Conservation (phyloP, 306 rosid species). For the Vigna hirtella region DNA sequence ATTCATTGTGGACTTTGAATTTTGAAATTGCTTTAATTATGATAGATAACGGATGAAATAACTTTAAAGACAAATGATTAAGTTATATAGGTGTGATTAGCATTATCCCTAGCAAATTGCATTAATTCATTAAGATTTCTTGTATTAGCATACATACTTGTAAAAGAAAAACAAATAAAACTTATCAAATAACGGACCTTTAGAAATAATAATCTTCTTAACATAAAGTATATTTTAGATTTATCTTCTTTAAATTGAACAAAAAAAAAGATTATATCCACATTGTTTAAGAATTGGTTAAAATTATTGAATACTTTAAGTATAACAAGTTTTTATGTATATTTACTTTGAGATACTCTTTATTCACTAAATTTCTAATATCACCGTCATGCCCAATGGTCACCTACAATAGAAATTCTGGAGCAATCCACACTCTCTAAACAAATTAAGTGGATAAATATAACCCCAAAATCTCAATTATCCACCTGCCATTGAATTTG, state of each 20-base stretch:
- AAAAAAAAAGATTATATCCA: neutral
- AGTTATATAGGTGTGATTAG: too few species aligned
- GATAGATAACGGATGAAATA: too few species aligned
- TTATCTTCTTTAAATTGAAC: neutral
- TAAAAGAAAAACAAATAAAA: neutral
- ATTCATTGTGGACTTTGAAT: conserved; percentile 18
- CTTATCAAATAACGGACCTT: neutral
- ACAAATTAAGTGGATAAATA: neutral
- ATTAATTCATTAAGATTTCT: neutral
- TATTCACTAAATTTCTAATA: conserved; percentile 13
- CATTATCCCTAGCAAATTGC: too few species aligned
- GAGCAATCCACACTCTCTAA: conserved; percentile 24
- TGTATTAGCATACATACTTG: neutral
- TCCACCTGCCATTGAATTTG: conserved; percentile 47
- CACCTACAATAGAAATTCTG: neutral
- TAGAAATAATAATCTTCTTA: neutral
- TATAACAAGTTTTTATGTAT: neutral
- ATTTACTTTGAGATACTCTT: conserved; percentile 11
- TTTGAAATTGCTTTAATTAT: conserved; percentile 19
- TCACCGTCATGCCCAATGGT: neutral
- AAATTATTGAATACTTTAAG: neutral
- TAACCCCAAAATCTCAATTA: conserved; percentile 44
- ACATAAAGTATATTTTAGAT: neutral
- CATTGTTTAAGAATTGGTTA: neutral
- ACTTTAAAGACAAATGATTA: neutral